Evolutionary conservation across 192 early-diverging fungal species (phyloP).

Genomic region (Martensiomyces pterosporus): DNA sequence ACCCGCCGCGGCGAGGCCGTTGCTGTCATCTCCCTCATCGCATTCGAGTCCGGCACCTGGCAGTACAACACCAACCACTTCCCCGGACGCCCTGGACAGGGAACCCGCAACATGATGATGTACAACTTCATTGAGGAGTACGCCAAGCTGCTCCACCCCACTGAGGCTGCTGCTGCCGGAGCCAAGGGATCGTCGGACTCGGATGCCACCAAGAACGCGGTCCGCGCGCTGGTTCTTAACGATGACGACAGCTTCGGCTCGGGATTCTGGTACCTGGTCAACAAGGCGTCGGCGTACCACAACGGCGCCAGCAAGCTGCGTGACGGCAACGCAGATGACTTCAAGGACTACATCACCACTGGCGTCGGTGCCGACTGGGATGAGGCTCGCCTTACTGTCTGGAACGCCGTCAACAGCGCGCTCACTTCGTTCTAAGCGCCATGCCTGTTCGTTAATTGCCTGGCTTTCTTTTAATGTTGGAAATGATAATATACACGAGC

Average conservation of each 20-base stretch:
- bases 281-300: slow-evolving; percentile 1
- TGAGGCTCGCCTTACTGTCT: slow-evolving; percentile 9
- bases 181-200: background rate
- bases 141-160: slow-evolving; percentile 3
- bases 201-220: slow-evolving; percentile 5
- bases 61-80: slow-evolving; percentile 14
- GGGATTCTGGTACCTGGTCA: slow-evolving; percentile 9
- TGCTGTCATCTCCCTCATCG: slow-evolving; percentile 4
- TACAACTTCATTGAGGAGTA: slow-evolving; percentile 3
- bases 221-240: slow-evolving; percentile 10
- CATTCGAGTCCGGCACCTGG: slow-evolving; percentile 3
- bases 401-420: slow-evolving; percentile 28
- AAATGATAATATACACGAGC: no score
- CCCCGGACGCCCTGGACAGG: slow-evolving; percentile 14
- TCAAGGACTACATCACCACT: slow-evolving; percentile 1
- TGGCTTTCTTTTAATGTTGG: no score
- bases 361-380: slow-evolving; percentile 18
- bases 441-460: no score
- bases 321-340: background rate
- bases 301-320: background rate
- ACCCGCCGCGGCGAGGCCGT: slow-evolving; percentile 10
- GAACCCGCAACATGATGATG: slow-evolving; percentile 9
- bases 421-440: no score
- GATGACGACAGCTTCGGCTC: slow-evolving; percentile 14
- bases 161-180: background rate